Conservation (phyloP, 495 filamentous ascomycete genomes). For the Thermochaetoides thermophila region DNA sequence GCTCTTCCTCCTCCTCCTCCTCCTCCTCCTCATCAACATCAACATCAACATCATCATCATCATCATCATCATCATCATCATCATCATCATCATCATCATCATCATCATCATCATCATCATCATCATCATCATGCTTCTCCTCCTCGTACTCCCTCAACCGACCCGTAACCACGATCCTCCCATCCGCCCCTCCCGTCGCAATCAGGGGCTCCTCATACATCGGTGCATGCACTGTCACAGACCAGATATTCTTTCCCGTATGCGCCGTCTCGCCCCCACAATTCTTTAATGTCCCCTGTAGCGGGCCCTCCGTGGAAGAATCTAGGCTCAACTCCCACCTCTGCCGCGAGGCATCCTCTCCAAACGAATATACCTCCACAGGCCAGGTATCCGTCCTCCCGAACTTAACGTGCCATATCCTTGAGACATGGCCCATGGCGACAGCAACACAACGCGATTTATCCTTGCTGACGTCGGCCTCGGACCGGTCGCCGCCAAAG, state of each 20-base stretch:
- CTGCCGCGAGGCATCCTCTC: slow-evolving; percentile 62
- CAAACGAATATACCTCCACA: slow-evolving; percentile 50
- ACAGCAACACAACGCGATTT: too few relatives aligned
- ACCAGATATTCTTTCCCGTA: slow-evolving; percentile 86
- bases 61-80: too few relatives aligned
- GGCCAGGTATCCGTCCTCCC: background rate
- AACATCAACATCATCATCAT: too few relatives aligned
- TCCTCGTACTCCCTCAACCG: too few relatives aligned
- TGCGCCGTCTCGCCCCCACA: slow-evolving; percentile 45
- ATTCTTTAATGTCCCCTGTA: slow-evolving; percentile 34
- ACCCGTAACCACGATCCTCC: slow-evolving; percentile 37
- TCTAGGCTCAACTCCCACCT: slow-evolving; percentile 46
- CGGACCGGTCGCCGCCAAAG: slow-evolving; percentile 24
- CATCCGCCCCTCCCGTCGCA: slow-evolving; percentile 82
- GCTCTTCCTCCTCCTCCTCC: too few relatives aligned
- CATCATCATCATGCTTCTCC: too few relatives aligned
- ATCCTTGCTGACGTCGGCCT: too few relatives aligned
- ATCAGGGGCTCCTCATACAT: slow-evolving; percentile 25
- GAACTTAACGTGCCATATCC: slow-evolving; percentile 80
- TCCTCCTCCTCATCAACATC: too few relatives aligned
- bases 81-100: too few relatives aligned
- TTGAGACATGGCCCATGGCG: slow-evolving; percentile 70
- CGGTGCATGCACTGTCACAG: slow-evolving; percentile 35
- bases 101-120: too few relatives aligned
- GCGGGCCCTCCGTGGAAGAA: background rate